Conservation (phyloP, 345 rosid genomes). For the Garcia nutans region DNA sequence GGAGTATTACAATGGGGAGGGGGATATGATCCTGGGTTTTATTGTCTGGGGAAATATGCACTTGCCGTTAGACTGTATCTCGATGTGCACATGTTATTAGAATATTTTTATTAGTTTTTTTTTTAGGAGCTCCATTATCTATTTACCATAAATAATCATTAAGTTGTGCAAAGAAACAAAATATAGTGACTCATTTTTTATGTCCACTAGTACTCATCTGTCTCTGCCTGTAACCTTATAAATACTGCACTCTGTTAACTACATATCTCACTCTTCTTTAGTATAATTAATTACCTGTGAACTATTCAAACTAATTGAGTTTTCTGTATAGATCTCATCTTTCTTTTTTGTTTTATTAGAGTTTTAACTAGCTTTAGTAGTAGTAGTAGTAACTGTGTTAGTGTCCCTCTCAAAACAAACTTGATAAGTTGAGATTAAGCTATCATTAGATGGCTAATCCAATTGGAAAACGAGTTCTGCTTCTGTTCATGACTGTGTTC, state of each 20-base stretch:
- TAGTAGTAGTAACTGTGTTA: neutral
- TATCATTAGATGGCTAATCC: constrained; percentile 18
- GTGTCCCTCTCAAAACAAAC: neutral
- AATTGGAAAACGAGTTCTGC: neutral
- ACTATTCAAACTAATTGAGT: neutral
- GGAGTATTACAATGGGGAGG: no score
- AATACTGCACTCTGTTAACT: neutral
- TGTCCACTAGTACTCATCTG: constrained; percentile 13
- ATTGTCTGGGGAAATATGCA: no score
- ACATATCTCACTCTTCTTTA: neutral
- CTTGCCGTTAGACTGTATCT: no score
- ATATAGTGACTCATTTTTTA: constrained; percentile 22
- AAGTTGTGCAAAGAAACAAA: constrained; percentile 18
- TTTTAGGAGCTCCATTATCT: neutral
- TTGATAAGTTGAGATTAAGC: neutral
- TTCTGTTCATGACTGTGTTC: constrained; percentile 7
- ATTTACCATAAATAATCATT: neutral
- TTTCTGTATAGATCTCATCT: neutral
- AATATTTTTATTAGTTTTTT: neutral
- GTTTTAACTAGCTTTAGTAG: neutral
- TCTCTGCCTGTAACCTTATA: constrained; percentile 16
- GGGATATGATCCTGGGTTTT: no score
- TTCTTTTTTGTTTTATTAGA: neutral
- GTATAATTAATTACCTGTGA: neutral
- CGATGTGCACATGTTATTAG: no score